Evolutionary conservation across 345 rosid species (phyloP), one percentile per base, ranked within the genome.

Genomic region (Luvunga scandens): DNA sequence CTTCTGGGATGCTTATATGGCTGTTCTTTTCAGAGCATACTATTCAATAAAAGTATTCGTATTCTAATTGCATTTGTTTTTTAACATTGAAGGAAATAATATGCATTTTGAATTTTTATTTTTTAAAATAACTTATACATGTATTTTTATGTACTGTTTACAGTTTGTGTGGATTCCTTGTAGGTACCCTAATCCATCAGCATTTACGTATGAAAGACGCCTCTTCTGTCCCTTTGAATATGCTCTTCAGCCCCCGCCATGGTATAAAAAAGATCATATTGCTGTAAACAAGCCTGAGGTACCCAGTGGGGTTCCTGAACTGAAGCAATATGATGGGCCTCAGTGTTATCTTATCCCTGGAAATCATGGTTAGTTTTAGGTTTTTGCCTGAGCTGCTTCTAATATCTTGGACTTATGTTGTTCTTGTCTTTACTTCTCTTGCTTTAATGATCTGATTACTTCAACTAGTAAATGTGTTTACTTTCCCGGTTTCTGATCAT

Each of bases 181-280:
- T 82, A 96, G 99, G 78, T 96, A 96, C 79, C 99, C 99, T 60
- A 96, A 96, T 89, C 99, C 99, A 24, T 96, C 98, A 67, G 80
- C 87, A 71, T 96, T 92, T 81, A 90, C 97, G 30, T 96, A 96
- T 77, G 97, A 94, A 84, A 91, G 82, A 83, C 95, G 99, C 81
- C 86, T 96, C 68, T 92, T 96, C 83, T 73, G 90, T 78, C 99
- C 99, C 65, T 96, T 96, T 83, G 99, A 96, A 83, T 91, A 90
- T 89, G 99, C 99, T 31, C 89, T 96, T 56, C 98, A 92, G 85
- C 99, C 98, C 79, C 99, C 99, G 18, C 78, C 86, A 16, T 96
- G 92, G 89, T 94, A 88, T 81, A 94, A 86, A 81, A 85, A 67
- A 14, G 91, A 90, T 80, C 90, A 91, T 76, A 83, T 96, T 57